A percentile compares a stretch with the other conserved stretches of the same genome.
Conservation (phyloP, 352 stramenopile species). For the Globisporangium recalcitrans region DNA sequence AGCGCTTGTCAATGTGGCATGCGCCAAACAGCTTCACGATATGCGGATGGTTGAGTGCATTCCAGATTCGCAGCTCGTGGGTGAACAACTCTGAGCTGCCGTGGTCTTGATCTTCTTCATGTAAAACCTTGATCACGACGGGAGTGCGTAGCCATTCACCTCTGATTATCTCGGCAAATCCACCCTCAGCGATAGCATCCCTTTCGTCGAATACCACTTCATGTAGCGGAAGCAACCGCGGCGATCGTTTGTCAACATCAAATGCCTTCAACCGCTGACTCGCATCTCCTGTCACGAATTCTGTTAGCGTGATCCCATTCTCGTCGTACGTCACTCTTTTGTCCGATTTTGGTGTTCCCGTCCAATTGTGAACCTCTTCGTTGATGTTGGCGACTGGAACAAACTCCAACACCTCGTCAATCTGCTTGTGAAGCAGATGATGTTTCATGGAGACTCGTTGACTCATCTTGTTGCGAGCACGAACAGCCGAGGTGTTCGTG, state of each 20-base stretch:
- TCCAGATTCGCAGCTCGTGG: slow-evolving; percentile 8
- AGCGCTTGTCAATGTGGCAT: background rate
- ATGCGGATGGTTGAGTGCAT: slow-evolving; percentile 8
- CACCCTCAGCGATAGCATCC: no score
- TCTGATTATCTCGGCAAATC: no score
- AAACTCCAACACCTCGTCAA: background rate
- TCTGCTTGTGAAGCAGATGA: slow-evolving; percentile 4
- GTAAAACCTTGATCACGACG: slow-evolving; percentile 1
- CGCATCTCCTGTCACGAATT: no score
- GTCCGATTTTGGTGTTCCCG: background rate
- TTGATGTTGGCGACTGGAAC: background rate
- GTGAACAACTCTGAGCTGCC: background rate
- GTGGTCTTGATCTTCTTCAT: background rate
- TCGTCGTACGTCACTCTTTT: no score
- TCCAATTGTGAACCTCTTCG: slow-evolving; percentile 2
- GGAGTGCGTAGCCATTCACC: background rate
- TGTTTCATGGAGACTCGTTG: background rate
- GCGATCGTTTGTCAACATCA: no score
- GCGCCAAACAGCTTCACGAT: slow-evolving; percentile 5
- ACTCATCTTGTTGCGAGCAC: slow-evolving; percentile 1
- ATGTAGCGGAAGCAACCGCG: no score
- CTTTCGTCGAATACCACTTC: no score
- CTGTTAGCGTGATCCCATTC: no score
- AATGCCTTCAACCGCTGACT: no score
- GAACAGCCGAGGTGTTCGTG: background rate